phyloP scores from a whole-genome alignment of 345 rosid species.

The Cardamine occulta region DNA sequence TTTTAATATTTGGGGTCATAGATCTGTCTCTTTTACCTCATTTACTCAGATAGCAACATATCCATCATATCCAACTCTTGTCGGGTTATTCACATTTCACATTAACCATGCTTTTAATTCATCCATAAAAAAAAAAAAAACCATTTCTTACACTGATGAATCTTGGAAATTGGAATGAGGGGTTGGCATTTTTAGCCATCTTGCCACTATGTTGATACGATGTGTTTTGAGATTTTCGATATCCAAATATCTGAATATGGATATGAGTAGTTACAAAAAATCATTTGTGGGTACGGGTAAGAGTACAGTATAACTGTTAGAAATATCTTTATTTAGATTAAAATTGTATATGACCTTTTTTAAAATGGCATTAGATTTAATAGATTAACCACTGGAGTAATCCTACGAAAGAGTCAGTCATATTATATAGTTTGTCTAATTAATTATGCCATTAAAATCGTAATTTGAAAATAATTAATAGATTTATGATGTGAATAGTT shows the following conservation, averaged over 20 bases:
- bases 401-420: constrained; percentile 29
- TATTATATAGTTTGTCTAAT: constrained; percentile 1
- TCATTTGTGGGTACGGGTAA: no score
- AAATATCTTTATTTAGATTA: neutral
- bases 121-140: neutral
- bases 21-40: constrained; percentile 44
- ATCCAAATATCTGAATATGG: neutral
- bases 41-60: constrained; percentile 32
- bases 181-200: neutral
- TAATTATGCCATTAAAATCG: neutral
- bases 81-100: constrained; percentile 28
- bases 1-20: constrained; percentile 34
- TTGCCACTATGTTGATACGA: neutral
- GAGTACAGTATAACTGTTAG: no score
- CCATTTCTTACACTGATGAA: neutral
- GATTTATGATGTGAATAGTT: no score
- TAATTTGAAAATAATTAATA: no score
- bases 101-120: constrained; percentile 18
- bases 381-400: neutral
- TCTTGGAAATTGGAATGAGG: neutral
- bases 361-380: neutral
- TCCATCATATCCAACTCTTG: constrained; percentile 29
- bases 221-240: neutral
- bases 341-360: neutral
- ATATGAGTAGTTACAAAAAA: no score